phyloP scores from a whole-genome alignment of 1,139 yeast genomes.

The Suhomyces panamericanus region DNA sequence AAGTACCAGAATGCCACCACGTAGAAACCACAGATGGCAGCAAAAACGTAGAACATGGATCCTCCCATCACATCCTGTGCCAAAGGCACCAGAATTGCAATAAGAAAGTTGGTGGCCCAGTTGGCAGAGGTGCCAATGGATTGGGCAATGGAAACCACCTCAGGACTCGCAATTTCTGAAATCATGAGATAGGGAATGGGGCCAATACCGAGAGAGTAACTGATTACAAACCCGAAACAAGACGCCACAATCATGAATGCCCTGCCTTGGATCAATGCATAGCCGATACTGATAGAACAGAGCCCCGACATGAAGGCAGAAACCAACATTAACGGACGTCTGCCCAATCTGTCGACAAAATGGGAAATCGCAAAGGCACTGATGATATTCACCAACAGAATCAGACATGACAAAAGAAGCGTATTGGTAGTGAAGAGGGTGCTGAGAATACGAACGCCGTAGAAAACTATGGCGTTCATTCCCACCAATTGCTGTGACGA shows the following conservation, averaged over 20 bases:
- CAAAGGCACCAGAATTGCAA: slow-evolving; percentile 30
- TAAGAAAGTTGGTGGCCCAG: slow-evolving; percentile 23
- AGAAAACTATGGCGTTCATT: slow-evolving; percentile 42
- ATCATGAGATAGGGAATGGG: slow-evolving; percentile 33
- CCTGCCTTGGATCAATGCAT: slow-evolving; percentile 14
- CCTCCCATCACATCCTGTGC: slow-evolving; percentile 30
- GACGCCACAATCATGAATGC: slow-evolving; percentile 18
- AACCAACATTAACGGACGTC: slow-evolving; percentile 20
- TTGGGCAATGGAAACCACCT: slow-evolving; percentile 24
- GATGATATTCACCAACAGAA: slow-evolving; percentile 34
- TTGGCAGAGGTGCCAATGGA: slow-evolving; percentile 24
- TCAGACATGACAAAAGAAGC: slow-evolving; percentile 30
- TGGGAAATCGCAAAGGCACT: slow-evolving; percentile 29
- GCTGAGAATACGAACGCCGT: slow-evolving; percentile 38
- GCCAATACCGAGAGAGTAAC: slow-evolving; percentile 24
- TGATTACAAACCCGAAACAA: slow-evolving; percentile 23
- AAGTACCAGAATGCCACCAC: slow-evolving; percentile 21
- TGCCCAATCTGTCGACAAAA: slow-evolving; percentile 21
- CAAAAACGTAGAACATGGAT: slow-evolving; percentile 32
- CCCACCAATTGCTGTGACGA: slow-evolving; percentile 44
- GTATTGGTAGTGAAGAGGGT: slow-evolving; percentile 24
- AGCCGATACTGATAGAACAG: slow-evolving; percentile 17
- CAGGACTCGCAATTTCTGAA: slow-evolving; percentile 23
- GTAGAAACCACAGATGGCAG: slow-evolving; percentile 23
- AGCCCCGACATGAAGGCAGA: slow-evolving; percentile 18